Evolutionary conservation across 192 early-diverging fungal genomes (phyloP).

Genomic region (Dissophora globulifera): DNA sequence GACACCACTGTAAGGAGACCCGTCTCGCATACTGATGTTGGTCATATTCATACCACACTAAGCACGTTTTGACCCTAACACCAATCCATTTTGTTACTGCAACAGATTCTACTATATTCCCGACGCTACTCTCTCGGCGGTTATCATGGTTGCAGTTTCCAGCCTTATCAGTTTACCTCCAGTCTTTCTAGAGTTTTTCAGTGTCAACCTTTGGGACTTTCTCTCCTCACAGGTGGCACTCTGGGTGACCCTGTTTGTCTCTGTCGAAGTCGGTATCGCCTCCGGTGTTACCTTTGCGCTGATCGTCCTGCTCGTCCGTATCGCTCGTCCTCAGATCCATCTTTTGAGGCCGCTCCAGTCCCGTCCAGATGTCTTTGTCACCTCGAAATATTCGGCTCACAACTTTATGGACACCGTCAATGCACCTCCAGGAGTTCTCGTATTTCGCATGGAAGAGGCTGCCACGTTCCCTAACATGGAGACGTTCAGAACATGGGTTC

Average conservation of each 20-base stretch:
- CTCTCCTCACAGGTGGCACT: slow-evolving; percentile 20
- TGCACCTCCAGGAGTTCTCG: slow-evolving; percentile 69
- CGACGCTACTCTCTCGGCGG: slow-evolving; percentile 67
- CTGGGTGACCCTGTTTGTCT: slow-evolving; percentile 68
- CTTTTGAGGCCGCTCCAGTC: slow-evolving; percentile 44
- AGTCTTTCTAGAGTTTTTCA: slow-evolving; percentile 17
- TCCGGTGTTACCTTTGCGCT: slow-evolving; percentile 73
- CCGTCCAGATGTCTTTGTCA: slow-evolving; percentile 24
- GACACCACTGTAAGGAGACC: slow-evolving; percentile 65
- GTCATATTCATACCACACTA: no score
- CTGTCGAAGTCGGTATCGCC: slow-evolving; percentile 77
- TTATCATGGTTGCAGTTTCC: slow-evolving; percentile 24
- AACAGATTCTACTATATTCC: slow-evolving; percentile 83
- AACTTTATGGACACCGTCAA: slow-evolving; percentile 1
- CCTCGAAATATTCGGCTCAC: background rate
- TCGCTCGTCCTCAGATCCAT: slow-evolving; percentile 70
- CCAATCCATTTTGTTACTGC: background rate
- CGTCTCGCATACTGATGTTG: no score
- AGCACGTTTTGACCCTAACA: background rate
- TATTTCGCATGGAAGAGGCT: slow-evolving; percentile 69
- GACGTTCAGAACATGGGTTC: slow-evolving; percentile 60
- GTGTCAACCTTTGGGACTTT: slow-evolving; percentile 27
- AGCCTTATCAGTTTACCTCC: slow-evolving; percentile 13
- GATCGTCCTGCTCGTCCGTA: slow-evolving; percentile 75
- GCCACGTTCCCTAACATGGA: slow-evolving; percentile 75